phyloP scores from a whole-genome alignment of 768 basidiomycete genomes.

The Mycena olivaceomarginata region DNA sequence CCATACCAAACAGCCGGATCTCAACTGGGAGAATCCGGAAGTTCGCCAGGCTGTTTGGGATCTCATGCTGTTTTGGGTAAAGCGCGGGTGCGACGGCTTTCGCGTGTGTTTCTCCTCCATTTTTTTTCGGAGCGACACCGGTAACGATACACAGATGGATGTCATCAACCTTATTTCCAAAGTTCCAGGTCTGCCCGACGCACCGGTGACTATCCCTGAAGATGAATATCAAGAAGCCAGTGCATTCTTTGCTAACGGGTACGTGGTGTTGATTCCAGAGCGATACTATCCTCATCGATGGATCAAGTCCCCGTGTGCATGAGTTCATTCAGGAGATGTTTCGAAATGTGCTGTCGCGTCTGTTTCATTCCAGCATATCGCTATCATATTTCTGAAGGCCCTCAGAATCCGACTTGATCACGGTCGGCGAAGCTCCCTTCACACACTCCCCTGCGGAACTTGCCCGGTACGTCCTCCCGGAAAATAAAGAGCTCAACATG shows the following conservation, averaged over 20 bases:
- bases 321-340: conserved; percentile 84
- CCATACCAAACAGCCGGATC: conserved; percentile 80
- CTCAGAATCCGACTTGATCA: conserved; percentile 75
- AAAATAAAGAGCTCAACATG: conserved; percentile 78
- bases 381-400: background rate
- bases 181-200: conserved; percentile 78
- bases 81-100: conserved; percentile 85
- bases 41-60: conserved; percentile 77
- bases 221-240: conserved; percentile 73
- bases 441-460: conserved; percentile 71
- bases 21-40: conserved; percentile 85
- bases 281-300: background rate
- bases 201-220: conserved; percentile 70
- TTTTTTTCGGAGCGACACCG: background rate
- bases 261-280: background rate
- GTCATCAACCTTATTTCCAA: conserved; percentile 84
- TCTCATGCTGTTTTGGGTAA: conserved; percentile 85
- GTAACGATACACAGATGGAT: conserved; percentile 69
- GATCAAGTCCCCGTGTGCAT: conserved; percentile 75
- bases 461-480: conserved; percentile 73
- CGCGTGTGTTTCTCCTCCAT: conserved; percentile 63
- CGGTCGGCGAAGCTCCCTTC: conserved; percentile 79
- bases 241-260: conserved; percentile 78
- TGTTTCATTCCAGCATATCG: conserved; percentile 45
- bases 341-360: conserved; percentile 74